Evolutionary conservation across 768 basidiomycete species (phyloP).

Genomic region (Roridomyces roridus): DNA sequence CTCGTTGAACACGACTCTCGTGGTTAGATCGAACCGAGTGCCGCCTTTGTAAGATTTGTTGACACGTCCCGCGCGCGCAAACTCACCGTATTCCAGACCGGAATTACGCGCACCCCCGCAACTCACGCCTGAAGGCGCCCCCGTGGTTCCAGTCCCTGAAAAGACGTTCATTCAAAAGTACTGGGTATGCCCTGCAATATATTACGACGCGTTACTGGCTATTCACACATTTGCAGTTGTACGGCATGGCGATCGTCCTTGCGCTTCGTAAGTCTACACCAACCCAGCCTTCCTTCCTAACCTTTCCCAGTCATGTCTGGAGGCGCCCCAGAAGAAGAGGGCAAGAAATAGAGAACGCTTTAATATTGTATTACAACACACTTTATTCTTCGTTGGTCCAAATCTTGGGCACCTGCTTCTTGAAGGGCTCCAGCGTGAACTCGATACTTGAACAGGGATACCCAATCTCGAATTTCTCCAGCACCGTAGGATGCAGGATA

Average conservation of each 20-base stretch:
- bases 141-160: constrained; percentile 64
- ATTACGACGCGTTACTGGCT: background rate
- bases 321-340: constrained; percentile 47
- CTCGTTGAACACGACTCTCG: constrained; percentile 58
- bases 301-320: constrained; percentile 37
- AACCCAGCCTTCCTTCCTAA: background rate
- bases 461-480: constrained; percentile 91
- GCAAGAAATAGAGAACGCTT: constrained; percentile 28
- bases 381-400: constrained; percentile 60
- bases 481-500: constrained; percentile 89
- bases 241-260: constrained; percentile 64
- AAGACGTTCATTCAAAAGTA: constrained; percentile 89
- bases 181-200: constrained; percentile 50
- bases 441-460: constrained; percentile 96
- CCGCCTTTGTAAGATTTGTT: constrained; percentile 61
- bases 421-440: constrained; percentile 95
- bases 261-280: constrained; percentile 57
- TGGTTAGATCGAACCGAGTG: constrained; percentile 47
- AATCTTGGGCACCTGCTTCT: constrained; percentile 66
- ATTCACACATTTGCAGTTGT: constrained; percentile 47
- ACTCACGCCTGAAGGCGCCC: constrained; percentile 68
- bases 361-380: constrained; percentile 1
- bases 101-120: constrained; percentile 72
- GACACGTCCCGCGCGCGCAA: constrained; percentile 7
- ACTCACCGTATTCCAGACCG: constrained; percentile 50